Evolutionary conservation across 1,139 yeast species (phyloP).

Genomic region (Sporopachydermia cereana): DNA sequence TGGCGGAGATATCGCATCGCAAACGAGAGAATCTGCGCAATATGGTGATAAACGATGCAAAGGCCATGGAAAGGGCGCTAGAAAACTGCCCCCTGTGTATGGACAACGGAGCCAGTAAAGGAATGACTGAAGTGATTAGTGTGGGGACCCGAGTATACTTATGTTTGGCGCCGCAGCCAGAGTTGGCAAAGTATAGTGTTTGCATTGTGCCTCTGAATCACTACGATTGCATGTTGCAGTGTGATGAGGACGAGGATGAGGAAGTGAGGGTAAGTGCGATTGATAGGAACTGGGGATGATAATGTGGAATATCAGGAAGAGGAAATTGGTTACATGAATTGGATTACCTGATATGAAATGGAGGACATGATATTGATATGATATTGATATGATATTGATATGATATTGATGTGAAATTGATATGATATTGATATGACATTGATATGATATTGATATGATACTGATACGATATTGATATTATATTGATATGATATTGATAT

Average conservation of each 20-base stretch:
- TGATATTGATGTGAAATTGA: too few relatives aligned
- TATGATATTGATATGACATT: too few relatives aligned
- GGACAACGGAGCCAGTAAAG: constrained; percentile 17
- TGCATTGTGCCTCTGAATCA: constrained; percentile 35
- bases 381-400: too few relatives aligned
- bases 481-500: too few relatives aligned
- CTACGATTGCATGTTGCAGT: constrained; percentile 27
- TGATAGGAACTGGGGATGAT: neutral
- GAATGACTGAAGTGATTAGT: constrained; percentile 20
- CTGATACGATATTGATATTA: too few relatives aligned
- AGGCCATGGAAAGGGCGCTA: constrained; percentile 21
- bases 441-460: too few relatives aligned
- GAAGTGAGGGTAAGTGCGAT: constrained; percentile 22
- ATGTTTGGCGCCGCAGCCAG: constrained; percentile 27
- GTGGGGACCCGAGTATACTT: constrained; percentile 22
- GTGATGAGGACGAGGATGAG: constrained; percentile 33
- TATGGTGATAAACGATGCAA: constrained; percentile 20
- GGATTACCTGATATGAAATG: too few relatives aligned
- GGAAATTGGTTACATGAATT: too few relatives aligned
- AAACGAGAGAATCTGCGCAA: constrained; percentile 21
- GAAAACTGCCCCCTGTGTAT: constrained; percentile 30
- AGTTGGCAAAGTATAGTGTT: constrained; percentile 23
- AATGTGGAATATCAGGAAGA: too few relatives aligned
- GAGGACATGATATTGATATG: too few relatives aligned
- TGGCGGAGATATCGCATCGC: constrained; percentile 21